Conservation (phyloP, 192 early-diverging fungal species). For the Bifiguratus adelaidae region DNA sequence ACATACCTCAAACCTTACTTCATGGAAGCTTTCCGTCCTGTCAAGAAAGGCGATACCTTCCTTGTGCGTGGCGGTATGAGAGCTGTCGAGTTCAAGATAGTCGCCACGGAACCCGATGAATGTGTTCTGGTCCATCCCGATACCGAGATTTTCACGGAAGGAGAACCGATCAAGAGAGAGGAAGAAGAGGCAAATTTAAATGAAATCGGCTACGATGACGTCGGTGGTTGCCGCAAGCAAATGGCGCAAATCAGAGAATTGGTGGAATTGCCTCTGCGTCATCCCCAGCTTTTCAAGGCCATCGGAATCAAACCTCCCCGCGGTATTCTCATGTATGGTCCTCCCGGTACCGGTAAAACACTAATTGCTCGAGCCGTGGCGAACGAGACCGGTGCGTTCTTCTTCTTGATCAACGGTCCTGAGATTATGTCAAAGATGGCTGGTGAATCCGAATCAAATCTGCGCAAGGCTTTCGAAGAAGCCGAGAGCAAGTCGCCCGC, state of each 20-base stretch:
- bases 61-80: slow-evolving; percentile 93
- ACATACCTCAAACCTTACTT: slow-evolving; percentile 98
- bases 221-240: slow-evolving; percentile 97
- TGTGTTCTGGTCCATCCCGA: slow-evolving; percentile 94
- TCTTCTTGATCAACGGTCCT: slow-evolving; percentile 98
- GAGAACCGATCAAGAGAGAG: slow-evolving; percentile 97
- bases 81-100: slow-evolving; percentile 98
- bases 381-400: slow-evolving; percentile 99
- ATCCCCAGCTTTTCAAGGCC: slow-evolving; percentile 97
- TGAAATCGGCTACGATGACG: slow-evolving; percentile 97
- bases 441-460: slow-evolving; percentile 94
- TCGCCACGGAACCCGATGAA: slow-evolving; percentile 88
- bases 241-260: slow-evolving; percentile 99
- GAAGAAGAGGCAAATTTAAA: slow-evolving; percentile 91
- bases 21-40: slow-evolving; percentile 93
- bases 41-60: slow-evolving; percentile 91
- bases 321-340: slow-evolving; percentile 96
- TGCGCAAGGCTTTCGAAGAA: slow-evolving; percentile 98
- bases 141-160: slow-evolving; percentile 97
- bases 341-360: slow-evolving; percentile 98
- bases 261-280: slow-evolving; percentile 93
- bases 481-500: slow-evolving; percentile 96
- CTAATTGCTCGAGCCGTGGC: slow-evolving; percentile 97
- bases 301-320: slow-evolving; percentile 99
- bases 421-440: slow-evolving; percentile 99